Evolutionary conservation across 106 monocot species (phyloP), one percentile per base, ranked within the genome.

Genomic region (Dendrobium officinale): DNA sequence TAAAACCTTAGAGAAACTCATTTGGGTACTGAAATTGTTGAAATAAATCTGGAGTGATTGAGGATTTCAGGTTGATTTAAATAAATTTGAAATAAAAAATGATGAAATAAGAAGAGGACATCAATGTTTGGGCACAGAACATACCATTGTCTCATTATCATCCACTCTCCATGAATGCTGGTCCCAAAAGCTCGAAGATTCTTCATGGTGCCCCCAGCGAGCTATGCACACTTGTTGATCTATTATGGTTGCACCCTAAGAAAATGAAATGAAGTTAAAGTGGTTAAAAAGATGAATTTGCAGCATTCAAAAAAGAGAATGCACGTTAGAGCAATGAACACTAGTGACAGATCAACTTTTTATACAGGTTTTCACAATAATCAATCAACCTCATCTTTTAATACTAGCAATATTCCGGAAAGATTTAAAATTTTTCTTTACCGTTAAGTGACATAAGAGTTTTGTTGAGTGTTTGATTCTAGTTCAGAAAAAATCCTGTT

Each of bases 181-280:
- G 66, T 86, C 70, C 96, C 96, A 97, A 43, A 97, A 82, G 84
- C 85, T 86, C 67, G 77, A 84, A 37, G 89, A 18, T 77, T 91
- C 93, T 40, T 89, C 87, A 75, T 82, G 19, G 4, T 88, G 82
- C 78, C 98, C 98, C 98, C 95, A 95, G 19, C 80, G 88, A 77
- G 84, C 77, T 77, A 99, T 91, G 84, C 89, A 99, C 54, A 99
- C 95, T 74, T 73, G 92, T 82, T 99, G 98, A 87, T 95, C 98
- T 42, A 92, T 76, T 77, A 99, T 95, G 16, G 88, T 93, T 26
- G 98, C 92, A 55, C 98, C 95, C 98, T 99, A 89, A 81, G 45
- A 86, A 64, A 84, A 82, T 75, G 11, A 81, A n/a, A 84, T 22
- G 22, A 7, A n/a, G 20, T 31, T 33, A 70, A 70, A 1, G 70